Evolutionary conservation across 257 asterid species (phyloP).

Genomic region (Linaria vulgaris): DNA sequence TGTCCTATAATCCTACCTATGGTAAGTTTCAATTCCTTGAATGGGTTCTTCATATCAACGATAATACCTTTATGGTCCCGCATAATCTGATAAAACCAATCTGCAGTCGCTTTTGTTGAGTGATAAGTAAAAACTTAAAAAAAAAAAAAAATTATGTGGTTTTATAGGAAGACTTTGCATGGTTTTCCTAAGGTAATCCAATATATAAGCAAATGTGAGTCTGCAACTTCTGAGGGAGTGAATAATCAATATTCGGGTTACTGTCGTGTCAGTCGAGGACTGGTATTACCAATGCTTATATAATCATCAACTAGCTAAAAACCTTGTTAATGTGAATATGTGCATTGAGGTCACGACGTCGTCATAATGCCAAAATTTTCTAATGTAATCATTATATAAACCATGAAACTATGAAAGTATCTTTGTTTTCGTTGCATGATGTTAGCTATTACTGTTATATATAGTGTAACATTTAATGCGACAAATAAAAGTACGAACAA

Average conservation of each 20-base stretch:
- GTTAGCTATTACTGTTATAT: background rate
- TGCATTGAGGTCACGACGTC: background rate
- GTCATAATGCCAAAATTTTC: too few species aligned
- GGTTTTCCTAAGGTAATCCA: too few species aligned
- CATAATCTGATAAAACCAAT: too few species aligned
- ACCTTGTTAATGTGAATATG: background rate
- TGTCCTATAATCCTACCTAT: conserved; percentile 19
- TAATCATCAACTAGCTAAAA: background rate
- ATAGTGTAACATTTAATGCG: background rate
- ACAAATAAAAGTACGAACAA: background rate
- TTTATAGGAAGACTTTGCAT: background rate
- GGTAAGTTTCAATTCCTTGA: conserved; percentile 37
- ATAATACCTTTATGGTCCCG: background rate
- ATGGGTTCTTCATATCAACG: background rate
- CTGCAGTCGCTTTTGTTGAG: too few species aligned
- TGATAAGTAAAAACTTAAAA: too few species aligned
- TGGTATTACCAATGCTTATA: background rate
- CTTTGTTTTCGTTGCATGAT: background rate
- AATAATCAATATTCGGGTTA: too few species aligned
- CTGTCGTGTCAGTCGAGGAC: too few species aligned
- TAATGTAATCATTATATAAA: background rate
- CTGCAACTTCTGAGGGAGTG: too few species aligned
- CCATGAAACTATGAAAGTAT: background rate
- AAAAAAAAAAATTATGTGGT: too few species aligned
- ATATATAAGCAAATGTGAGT: too few species aligned